A percentile compares a stretch with the other conserved stretches of the same genome.
Conservation (phyloP, 73 alveolate genomes). For the Paramecium primaurelia region DNA sequence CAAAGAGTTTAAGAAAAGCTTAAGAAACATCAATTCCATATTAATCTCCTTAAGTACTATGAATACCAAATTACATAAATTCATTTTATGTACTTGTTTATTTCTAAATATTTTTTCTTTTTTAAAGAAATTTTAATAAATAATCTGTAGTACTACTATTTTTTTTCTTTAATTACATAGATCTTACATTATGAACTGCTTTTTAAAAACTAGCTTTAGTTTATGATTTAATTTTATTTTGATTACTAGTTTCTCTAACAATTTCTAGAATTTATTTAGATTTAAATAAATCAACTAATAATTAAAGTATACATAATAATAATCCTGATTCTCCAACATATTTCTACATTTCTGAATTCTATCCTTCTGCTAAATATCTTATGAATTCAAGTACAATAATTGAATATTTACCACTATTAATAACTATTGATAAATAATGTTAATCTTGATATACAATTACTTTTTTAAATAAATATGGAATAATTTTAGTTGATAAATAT, state of each 20-base stretch:
- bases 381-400: neutral
- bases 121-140: neutral
- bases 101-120: neutral
- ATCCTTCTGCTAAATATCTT: slow-evolving; percentile 10
- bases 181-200: neutral
- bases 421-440: neutral
- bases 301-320: neutral
- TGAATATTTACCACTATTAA: neutral
- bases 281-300: neutral
- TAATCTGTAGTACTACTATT: slow-evolving; percentile 14
- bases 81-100: neutral
- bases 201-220: neutral
- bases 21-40: neutral
- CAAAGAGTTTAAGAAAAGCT: neutral
- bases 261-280: neutral
- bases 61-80: neutral
- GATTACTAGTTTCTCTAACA: neutral
- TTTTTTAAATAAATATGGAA: neutral
- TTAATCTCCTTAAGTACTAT: neutral
- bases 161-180: neutral
- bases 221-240: neutral
- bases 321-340: neutral
- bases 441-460: neutral
- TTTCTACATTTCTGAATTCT: neutral
- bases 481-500: neutral